Evolutionary conservation across 352 stramenopile species (phyloP), one percentile per base, ranked within the genome.

Genomic region (Phytopythium vexans): DNA sequence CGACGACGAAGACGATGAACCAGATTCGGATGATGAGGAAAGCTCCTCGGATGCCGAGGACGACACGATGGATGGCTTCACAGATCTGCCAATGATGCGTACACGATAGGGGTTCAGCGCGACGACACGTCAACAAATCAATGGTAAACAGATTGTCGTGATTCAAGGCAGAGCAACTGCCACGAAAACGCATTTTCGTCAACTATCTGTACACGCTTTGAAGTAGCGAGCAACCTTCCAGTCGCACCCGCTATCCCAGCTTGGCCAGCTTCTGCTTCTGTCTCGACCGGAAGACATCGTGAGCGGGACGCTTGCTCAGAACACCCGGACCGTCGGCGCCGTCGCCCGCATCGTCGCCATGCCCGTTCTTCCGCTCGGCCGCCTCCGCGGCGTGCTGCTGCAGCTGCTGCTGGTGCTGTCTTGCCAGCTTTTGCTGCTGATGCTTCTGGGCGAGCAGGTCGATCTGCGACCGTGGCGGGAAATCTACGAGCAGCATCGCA

Each of bases 261-360:
- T 94, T 95, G 8, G 85, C 80, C 33, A 95, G 63, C 54, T 92
- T 92, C 54, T 89, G 85, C 58, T 95, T 82, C 56, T 95, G 85
- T 60, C 85, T 83, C 8, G 79, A 78, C 27, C 85, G 85, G 57
- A 95, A 95, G 9, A 95, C 79, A 49, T 95, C 85, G 56, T 95
- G 85, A 8, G 83, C 74, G 34, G 85, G 85, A 38, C 85, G 79
- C 59, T 95, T 95, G 70, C 77, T 89, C 32, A 85, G 70, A 11
- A 95, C 76, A 49, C 69, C 77, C 4, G 72, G 68, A 16, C 56
- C 64, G 32, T 55, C 66, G 27, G 64, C 62, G 7, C 46, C 62
- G 32, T 77, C 68, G 14, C 60, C 64, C 10, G 67, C 70, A 47
- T 88, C 72, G 42, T 78, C 68, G 21, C 62, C 64, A 39, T 74